phyloP scores from a whole-genome alignment of 1,284 basidiomycete genomes.

The Sphagnurus paluster region DNA sequence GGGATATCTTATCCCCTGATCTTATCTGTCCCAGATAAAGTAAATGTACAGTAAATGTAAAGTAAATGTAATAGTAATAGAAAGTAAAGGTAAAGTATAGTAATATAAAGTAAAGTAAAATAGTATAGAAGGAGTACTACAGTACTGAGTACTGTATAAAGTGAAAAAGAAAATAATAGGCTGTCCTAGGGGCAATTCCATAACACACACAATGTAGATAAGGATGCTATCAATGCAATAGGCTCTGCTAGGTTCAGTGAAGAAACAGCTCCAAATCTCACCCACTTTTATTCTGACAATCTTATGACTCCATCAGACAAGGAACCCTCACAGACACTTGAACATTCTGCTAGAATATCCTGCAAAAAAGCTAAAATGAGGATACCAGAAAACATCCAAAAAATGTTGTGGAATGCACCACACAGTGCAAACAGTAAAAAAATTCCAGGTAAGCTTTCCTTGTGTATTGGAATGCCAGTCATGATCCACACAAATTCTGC shows the following conservation, averaged over 20 bases:
- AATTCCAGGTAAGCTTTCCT: conserved; percentile 23
- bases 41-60: too few relatives aligned
- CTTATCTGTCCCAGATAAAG: too few relatives aligned
- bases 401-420: conserved; percentile 21
- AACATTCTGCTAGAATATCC: too few relatives aligned
- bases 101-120: too few relatives aligned
- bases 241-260: conserved; percentile 27
- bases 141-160: too few relatives aligned
- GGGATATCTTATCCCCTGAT: too few relatives aligned
- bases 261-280: conserved; percentile 25
- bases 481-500: conserved; percentile 33
- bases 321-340: not conserved
- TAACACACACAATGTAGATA: conserved; percentile 29
- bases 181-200: too few relatives aligned
- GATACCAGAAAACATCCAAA: conserved; percentile 13
- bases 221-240: conserved; percentile 31
- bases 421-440: conserved; percentile 14
- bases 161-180: too few relatives aligned
- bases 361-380: not conserved
- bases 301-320: not conserved
- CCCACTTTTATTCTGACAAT: conserved; percentile 26
- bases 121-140: too few relatives aligned
- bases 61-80: too few relatives aligned
- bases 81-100: too few relatives aligned
- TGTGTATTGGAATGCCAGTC: conserved; percentile 41